Conservation (phyloP, 148 eudicot genomes). For the Cornus suecica region DNA sequence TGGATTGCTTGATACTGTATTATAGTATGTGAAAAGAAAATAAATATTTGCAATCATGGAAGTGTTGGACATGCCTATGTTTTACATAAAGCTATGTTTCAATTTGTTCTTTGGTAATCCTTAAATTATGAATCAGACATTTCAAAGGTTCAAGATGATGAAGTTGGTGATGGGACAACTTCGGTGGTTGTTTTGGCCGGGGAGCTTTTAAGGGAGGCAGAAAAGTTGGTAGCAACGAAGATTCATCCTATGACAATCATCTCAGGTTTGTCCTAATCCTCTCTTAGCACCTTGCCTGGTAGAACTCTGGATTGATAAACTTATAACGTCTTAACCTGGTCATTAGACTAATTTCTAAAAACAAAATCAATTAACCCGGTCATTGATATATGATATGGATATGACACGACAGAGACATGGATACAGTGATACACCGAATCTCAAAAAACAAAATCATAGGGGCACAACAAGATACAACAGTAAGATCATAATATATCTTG, state of each 20-base stretch:
- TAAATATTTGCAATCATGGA: background rate
- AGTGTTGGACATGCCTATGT: background rate
- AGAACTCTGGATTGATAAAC: background rate
- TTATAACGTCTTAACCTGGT: too few species aligned
- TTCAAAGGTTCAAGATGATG: constrained; percentile 97
- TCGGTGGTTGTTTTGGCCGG: constrained; percentile 98
- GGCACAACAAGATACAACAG: too few species aligned
- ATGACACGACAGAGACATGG: too few species aligned
- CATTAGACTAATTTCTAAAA: too few species aligned
- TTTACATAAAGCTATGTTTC: background rate
- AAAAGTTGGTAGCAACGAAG: constrained; percentile 83
- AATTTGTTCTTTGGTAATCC: constrained; percentile 16
- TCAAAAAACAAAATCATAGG: too few species aligned
- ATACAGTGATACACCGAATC: too few species aligned
- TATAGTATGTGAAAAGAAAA: background rate
- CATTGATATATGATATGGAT: too few species aligned
- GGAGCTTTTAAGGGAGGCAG: constrained; percentile 94
- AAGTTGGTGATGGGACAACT: constrained; percentile 99
- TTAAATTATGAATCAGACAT: constrained; percentile 53
- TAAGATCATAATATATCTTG: too few species aligned
- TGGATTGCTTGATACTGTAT: background rate
- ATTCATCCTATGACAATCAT: constrained; percentile 98
- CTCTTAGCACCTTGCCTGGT: background rate
- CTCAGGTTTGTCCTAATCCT: constrained; percentile 45
- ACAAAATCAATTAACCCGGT: too few species aligned